phyloP scores from a whole-genome alignment of 2,329 filamentous ascomycete genomes.

The Talaromyces rugulosus region DNA sequence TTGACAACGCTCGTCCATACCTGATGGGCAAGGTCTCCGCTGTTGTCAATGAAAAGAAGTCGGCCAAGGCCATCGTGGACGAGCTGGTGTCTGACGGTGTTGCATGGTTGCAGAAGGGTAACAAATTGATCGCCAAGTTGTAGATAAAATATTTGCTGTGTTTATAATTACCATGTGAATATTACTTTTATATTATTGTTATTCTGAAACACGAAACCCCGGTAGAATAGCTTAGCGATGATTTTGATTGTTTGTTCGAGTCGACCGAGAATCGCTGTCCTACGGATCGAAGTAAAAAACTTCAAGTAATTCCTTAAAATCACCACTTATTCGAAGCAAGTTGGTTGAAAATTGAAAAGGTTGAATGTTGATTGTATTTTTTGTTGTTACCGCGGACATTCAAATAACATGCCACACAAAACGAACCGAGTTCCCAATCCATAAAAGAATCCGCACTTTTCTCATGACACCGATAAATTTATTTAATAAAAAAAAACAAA shows the following conservation, averaged over 20 bases:
- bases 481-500: background rate
- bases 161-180: constrained; percentile 1
- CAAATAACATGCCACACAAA: constrained; percentile 1
- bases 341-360: background rate
- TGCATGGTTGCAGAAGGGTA: constrained; percentile 63
- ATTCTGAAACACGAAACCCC: background rate
- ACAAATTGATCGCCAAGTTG: constrained; percentile 65
- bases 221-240: background rate
- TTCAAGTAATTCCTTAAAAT: background rate
- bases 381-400: background rate
- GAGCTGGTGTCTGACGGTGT: constrained; percentile 86
- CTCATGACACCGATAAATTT: background rate
- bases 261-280: background rate
- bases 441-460: background rate
- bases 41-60: constrained; percentile 88
- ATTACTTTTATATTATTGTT: constrained; percentile 11
- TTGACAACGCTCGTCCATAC: constrained; percentile 88
- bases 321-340: background rate
- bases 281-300: background rate
- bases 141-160: constrained; percentile 38
- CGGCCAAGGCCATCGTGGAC: constrained; percentile 86
- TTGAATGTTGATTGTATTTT: constrained; percentile 1
- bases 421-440: background rate
- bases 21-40: constrained; percentile 97
- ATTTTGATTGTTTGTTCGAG: background rate